These are phyloP conservation scores for Debaryomyces psychrophilus DNA, from an alignment of 1,139 yeast species.

Conservation along the genomic window DNA sequence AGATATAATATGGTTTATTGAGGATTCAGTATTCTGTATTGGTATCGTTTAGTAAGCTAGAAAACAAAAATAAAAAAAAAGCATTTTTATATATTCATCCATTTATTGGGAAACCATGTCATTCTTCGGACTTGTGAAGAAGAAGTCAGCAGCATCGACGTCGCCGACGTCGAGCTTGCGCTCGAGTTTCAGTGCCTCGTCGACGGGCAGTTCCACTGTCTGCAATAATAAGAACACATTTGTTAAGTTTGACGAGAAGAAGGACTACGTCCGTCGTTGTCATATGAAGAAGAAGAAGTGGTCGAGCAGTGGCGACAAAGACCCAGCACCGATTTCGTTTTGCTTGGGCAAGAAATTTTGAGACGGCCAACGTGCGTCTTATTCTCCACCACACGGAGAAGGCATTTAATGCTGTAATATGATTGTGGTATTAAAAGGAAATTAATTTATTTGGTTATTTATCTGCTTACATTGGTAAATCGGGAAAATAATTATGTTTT, in stretches of 20 bases:
- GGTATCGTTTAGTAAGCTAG: conserved; percentile 1
- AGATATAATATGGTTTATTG: conserved; percentile 8
- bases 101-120: conserved; percentile 14
- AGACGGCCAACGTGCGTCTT: too few relatives aligned
- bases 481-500: conserved; percentile 9
- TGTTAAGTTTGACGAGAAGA: conserved; percentile 46
- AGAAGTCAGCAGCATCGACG: conserved; percentile 15
- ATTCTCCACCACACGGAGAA: too few relatives aligned
- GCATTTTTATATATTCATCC: conserved; percentile 4
- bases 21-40: conserved; percentile 6
- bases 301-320: conserved; percentile 18
- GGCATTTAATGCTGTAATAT: conserved; percentile 4
- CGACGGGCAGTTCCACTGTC: conserved; percentile 3
- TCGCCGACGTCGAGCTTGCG: conserved; percentile 14
- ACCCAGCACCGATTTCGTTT: conserved; percentile 40
- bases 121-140: conserved; percentile 18
- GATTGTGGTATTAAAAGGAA: conserved; percentile 7
- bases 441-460: conserved; percentile 4
- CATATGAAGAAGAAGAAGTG: conserved; percentile 30
- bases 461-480: conserved; percentile 1
- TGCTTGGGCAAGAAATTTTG: conserved; percentile 38
- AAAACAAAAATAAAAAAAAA: conserved; percentile 3
- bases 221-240: conserved; percentile 16
- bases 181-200: conserved; percentile 6
- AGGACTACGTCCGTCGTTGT: conserved; percentile 49